A percentile compares a stretch with the other conserved stretches of the same genome.
Evolutionary conservation across 306 rosid genomes (phyloP).

Genomic region (Rubus parviflorus): DNA sequence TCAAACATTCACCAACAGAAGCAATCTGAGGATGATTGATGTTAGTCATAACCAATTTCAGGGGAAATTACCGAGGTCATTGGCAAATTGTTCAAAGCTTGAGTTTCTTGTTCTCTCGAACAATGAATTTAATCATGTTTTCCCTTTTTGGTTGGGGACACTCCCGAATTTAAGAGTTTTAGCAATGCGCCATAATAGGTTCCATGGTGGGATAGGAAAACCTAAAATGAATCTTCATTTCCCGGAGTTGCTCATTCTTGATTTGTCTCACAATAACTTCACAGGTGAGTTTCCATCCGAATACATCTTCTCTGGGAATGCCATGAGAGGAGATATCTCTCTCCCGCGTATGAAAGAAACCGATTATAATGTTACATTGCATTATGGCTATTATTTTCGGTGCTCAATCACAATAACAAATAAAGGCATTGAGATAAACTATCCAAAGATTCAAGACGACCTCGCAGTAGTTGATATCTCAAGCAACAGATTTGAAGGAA

Average conservation of each 20-base stretch:
- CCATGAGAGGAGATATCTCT: background rate
- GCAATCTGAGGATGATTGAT: background rate
- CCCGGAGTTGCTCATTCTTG: background rate
- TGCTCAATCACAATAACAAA: too few species aligned
- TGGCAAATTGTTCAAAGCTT: background rate
- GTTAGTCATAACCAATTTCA: background rate
- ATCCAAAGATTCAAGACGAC: background rate
- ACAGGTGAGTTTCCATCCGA: background rate
- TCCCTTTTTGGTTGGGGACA: slow-evolving; percentile 1
- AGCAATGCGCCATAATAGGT: background rate
- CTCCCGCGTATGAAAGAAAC: too few species aligned
- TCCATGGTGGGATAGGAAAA: background rate
- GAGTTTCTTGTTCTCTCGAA: background rate
- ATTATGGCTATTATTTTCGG: too few species aligned
- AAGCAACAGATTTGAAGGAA: background rate
- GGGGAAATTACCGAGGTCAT: background rate
- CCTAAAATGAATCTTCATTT: background rate
- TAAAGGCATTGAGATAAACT: background rate
- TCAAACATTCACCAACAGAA: background rate
- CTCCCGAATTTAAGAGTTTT: background rate
- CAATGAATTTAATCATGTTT: background rate
- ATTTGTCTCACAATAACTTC: slow-evolving; percentile 1
- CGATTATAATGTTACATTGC: too few species aligned
- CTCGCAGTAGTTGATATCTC: background rate
- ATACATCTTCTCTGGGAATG: background rate